Percentiles rank a stretch among this genome's conserved stretches.
phyloP scores from a whole-genome alignment of 1,284 basidiomycete species.

The Heliocybe sulcata region DNA sequence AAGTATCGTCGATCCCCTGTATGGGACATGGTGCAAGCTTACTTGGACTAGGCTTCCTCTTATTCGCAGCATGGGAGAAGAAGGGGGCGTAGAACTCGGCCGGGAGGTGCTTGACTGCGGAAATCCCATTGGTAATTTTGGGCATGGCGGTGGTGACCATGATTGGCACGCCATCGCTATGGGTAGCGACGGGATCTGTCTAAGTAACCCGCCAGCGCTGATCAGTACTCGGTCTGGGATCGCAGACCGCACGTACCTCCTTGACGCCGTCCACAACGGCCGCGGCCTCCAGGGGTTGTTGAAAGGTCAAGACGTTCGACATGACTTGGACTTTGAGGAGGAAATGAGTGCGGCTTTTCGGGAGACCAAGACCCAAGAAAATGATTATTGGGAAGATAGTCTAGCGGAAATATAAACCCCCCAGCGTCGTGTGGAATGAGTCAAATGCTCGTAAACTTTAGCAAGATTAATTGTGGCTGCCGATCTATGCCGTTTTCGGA shows the following conservation, averaged over 20 bases:
- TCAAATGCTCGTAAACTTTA: too few species aligned
- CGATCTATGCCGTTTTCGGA: too few species aligned
- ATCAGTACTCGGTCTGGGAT: too few species aligned
- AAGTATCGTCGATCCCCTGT: too few species aligned
- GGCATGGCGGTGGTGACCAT: background rate
- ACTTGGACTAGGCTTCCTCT: constrained; percentile 57
- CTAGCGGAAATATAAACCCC: too few species aligned
- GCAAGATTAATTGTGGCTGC: too few species aligned
- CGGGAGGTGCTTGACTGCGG: constrained; percentile 31
- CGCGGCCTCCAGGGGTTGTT: background rate
- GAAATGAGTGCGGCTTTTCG: background rate
- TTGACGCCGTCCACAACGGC: background rate
- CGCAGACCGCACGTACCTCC: background rate
- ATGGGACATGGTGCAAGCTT: background rate
- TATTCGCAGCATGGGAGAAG: constrained; percentile 50
- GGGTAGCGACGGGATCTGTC: background rate
- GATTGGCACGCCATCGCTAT: background rate
- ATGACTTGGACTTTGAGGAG: too few species aligned
- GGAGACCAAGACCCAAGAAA: background rate
- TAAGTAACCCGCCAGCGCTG: background rate
- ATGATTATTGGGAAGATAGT: too few species aligned
- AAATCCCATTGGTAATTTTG: background rate
- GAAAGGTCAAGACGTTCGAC: background rate
- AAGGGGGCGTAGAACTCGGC: constrained; percentile 44
- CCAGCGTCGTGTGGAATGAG: too few species aligned